Conservation (phyloP, 2,329 filamentous ascomycete species). For the Aspergillus brasiliensis region DNA sequence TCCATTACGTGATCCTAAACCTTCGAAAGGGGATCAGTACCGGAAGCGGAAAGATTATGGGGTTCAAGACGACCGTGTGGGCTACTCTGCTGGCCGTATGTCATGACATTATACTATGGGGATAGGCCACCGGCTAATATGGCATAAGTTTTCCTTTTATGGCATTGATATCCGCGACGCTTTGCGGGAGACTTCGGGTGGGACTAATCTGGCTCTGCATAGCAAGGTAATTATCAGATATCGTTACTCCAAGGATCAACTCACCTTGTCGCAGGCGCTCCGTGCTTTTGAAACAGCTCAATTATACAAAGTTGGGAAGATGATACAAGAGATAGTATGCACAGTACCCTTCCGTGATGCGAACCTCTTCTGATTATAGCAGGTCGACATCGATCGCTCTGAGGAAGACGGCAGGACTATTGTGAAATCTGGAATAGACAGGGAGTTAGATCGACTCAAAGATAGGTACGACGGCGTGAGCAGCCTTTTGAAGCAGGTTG, state of each 20-base stretch:
- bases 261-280: slow-evolving; percentile 51
- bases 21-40: slow-evolving; percentile 75
- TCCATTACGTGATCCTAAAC: slow-evolving; percentile 67
- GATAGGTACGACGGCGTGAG: slow-evolving; percentile 76
- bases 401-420: slow-evolving; percentile 70
- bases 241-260: neutral
- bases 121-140: neutral
- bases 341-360: neutral
- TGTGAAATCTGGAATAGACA: slow-evolving; percentile 71
- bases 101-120: neutral
- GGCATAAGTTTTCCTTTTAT: slow-evolving; percentile 67
- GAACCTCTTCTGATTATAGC: slow-evolving; percentile 13
- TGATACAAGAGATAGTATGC: slow-evolving; percentile 66
- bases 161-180: slow-evolving; percentile 69
- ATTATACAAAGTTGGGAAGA: slow-evolving; percentile 67
- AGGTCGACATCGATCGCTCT: slow-evolving; percentile 79
- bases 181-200: slow-evolving; percentile 60
- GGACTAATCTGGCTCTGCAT: slow-evolving; percentile 55
- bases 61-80: slow-evolving; percentile 71
- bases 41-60: slow-evolving; percentile 52
- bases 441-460: slow-evolving; percentile 76
- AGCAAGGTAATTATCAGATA: slow-evolving; percentile 49
- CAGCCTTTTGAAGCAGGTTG: slow-evolving; percentile 68
- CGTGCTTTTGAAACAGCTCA: slow-evolving; percentile 60
- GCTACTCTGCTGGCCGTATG: slow-evolving; percentile 62